Conservation (phyloP, 106 monocot genomes). For the Gastrodia elata region DNA sequence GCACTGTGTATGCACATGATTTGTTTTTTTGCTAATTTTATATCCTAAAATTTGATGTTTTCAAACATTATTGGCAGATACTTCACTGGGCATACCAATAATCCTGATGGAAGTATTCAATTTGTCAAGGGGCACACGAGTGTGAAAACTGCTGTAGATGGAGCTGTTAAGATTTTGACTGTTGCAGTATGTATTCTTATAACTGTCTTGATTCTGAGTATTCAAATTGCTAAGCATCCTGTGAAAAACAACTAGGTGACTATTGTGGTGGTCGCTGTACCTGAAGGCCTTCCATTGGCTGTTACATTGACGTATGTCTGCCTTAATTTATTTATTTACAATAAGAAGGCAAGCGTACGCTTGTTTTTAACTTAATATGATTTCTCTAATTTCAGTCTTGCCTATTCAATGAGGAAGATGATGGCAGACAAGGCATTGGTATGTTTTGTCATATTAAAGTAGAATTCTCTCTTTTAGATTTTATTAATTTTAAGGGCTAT, state of each 20-base stretch:
- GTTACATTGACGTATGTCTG: conserved; percentile 14
- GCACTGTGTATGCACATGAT: neutral
- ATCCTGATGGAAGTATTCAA: conserved; percentile 25
- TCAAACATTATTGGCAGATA: conserved; percentile 14
- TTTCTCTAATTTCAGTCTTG: conserved; percentile 7
- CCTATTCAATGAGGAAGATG: conserved; percentile 21
- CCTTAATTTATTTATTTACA: neutral
- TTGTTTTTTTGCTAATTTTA: neutral
- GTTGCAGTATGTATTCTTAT: conserved; percentile 22
- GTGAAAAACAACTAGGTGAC: conserved; percentile 16
- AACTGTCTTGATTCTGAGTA: neutral
- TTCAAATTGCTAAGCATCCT: neutral
- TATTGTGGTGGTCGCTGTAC: conserved; percentile 19
- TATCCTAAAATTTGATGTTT: neutral
- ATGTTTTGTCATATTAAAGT: neutral
- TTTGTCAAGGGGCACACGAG: conserved; percentile 16
- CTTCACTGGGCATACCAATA: conserved; percentile 23
- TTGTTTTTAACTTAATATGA: conserved; percentile 1
- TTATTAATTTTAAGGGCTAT: neutral
- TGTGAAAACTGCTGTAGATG: conserved; percentile 18
- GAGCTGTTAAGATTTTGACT: conserved; percentile 25
- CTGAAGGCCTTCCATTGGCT: conserved; percentile 19
- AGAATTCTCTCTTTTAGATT: neutral
- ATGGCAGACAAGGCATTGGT: conserved; percentile 21
- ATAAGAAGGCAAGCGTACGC: neutral